Evolutionary conservation across 768 basidiomycete genomes (phyloP), one percentile per base, ranked within the genome.

Genomic region (Floccularia luteovirens): DNA sequence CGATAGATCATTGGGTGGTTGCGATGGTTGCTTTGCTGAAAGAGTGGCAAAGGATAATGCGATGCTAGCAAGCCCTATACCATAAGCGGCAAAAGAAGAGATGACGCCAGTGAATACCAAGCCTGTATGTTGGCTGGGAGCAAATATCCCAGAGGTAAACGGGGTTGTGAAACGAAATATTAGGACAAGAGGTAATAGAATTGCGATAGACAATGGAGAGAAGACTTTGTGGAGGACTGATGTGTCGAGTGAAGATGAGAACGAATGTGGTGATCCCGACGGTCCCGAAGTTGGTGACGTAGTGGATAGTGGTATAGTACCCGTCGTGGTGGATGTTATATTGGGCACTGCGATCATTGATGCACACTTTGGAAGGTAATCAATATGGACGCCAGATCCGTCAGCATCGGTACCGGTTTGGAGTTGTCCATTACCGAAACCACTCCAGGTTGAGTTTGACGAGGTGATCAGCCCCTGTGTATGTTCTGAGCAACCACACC

Each of bases 401-500:
- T 66, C 69, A 2, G 88, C 85, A 47, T 72, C 60, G 34, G 77
- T 40, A 20, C 88, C 87, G 1, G 73, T 70, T 55, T 73, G 64
- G 28, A 90, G 68, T 22, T 58, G 47, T 0, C 87, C 88, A 43
- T 72, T 57, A 4, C 82, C 79, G 49, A 70, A 88, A 11, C 81
- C 80, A 23, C 69, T 54, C 84, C 82, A 87, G 5, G 58, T 60
- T 41, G 69, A 58, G 36, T 68, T 65, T 1, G 77, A 70, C n/a
- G 70, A 47, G n/a, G 72, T 71, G 41, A 85, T 52, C 23, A 69
- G n/a, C 57, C n/a, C 68, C 80, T 44, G 70, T 67, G 57, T 89
- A 90, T 3, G 83, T 74, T 39, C 88, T 67, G 44, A 90, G 66
- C 5, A 90, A 55, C 88, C 88, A 90, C 8, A 90, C 52, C 41